A percentile compares a stretch with the other conserved stretches of the same genome.
Conservation (phyloP, 306 rosid genomes). For the Spatholobus suberectus region DNA sequence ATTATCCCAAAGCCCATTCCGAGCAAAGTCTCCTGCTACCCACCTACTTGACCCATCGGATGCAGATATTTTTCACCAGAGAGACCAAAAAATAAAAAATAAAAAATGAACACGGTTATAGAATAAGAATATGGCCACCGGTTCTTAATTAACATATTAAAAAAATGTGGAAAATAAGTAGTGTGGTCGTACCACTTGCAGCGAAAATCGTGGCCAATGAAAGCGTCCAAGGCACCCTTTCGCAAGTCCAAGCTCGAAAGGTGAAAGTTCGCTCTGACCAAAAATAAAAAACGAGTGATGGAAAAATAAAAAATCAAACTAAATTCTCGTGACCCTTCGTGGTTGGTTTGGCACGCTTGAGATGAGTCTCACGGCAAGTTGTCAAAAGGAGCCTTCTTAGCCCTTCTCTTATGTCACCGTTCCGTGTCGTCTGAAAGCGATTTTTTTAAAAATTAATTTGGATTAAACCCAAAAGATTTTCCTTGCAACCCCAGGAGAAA, state of each 20-base stretch:
- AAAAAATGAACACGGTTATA: not conserved
- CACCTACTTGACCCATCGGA: constrained; percentile 38
- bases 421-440: constrained; percentile 42
- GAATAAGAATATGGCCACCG: not conserved
- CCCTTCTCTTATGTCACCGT: constrained; percentile 6
- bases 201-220: constrained; percentile 32
- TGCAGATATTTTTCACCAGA: constrained; percentile 41
- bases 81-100: not conserved
- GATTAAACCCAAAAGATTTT: constrained; percentile 17
- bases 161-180: not conserved
- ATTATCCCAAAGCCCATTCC: not conserved
- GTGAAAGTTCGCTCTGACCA: not conserved
- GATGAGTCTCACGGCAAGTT: not conserved
- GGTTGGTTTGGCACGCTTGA: constrained; percentile 25
- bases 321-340: constrained; percentile 31
- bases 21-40: constrained; percentile 35
- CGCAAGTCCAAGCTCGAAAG: not conserved
- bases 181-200: constrained; percentile 16
- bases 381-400: constrained; percentile 40
- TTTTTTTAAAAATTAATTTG: not conserved
- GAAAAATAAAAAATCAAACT: constrained; percentile 28
- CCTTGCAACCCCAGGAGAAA: not conserved
- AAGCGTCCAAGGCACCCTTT: not conserved
- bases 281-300: constrained; percentile 37
- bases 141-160: not conserved